Conservation (phyloP, 306 rosid species). For the Cyclanthera cordifolia region DNA sequence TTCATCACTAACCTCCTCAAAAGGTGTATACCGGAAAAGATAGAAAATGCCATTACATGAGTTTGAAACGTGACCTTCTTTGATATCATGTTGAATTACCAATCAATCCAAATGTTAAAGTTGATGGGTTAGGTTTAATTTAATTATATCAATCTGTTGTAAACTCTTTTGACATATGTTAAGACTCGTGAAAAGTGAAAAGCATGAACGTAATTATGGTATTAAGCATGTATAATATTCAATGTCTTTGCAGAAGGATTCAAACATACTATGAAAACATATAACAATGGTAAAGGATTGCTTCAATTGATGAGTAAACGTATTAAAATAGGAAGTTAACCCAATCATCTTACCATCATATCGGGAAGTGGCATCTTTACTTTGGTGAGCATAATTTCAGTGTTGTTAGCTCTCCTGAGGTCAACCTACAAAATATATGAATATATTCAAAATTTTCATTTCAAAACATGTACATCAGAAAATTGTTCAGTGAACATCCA, state of each 20-base stretch:
- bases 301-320: neutral
- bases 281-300: slow-evolving; percentile 2
- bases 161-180: neutral
- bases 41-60: too few species aligned
- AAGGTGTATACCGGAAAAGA: too few species aligned
- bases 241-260: neutral
- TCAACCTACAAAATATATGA: slow-evolving; percentile 47
- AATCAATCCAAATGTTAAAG: too few species aligned
- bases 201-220: neutral
- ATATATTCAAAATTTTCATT: neutral
- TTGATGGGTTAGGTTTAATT: too few species aligned
- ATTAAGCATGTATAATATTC: neutral
- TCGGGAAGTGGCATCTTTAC: slow-evolving; percentile 99
- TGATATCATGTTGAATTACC: too few species aligned
- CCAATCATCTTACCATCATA: slow-evolving; percentile 73
- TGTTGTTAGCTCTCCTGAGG: slow-evolving; percentile 87
- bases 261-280: neutral
- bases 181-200: neutral
- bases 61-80: too few species aligned
- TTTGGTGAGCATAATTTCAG: slow-evolving; percentile 99
- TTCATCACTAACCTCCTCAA: too few species aligned
- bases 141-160: neutral
- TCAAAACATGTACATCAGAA: too few species aligned
- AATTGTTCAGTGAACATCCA: too few species aligned
- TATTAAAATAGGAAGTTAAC: slow-evolving; percentile 9